Conservation (phyloP, 169 alveolate genomes). For the Cryptosporidium muris region DNA sequence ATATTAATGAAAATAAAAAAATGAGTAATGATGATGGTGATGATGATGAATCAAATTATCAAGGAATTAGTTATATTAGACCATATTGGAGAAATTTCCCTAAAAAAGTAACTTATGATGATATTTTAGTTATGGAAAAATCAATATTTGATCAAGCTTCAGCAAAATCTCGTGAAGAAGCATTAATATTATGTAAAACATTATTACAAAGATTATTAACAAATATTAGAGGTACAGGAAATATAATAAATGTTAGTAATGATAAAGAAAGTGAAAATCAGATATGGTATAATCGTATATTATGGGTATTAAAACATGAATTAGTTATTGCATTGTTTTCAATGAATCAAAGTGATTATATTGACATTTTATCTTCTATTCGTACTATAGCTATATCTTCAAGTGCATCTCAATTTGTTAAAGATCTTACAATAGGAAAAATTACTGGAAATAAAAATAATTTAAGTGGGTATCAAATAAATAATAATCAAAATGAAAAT, state of each 20-base stretch:
- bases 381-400: slow-evolving; percentile 54
- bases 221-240: slow-evolving; percentile 60
- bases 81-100: slow-evolving; percentile 65
- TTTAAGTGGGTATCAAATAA: neutral
- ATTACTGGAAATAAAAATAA: neutral
- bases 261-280: slow-evolving; percentile 6
- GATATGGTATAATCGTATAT: slow-evolving; percentile 65
- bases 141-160: slow-evolving; percentile 54
- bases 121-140: slow-evolving; percentile 66
- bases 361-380: slow-evolving; percentile 20
- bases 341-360: slow-evolving; percentile 20
- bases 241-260: slow-evolving; percentile 4
- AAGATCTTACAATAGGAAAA: slow-evolving; percentile 59
- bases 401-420: slow-evolving; percentile 69
- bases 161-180: slow-evolving; percentile 56
- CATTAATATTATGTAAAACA: slow-evolving; percentile 53
- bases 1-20: neutral
- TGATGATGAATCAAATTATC: neutral
- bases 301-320: slow-evolving; percentile 70
- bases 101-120: slow-evolving; percentile 54
- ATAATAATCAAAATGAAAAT: slow-evolving; percentile 12
- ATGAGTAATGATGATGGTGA: neutral
- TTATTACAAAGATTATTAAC: slow-evolving; percentile 37
- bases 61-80: neutral
- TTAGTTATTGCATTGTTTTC: slow-evolving; percentile 51